A percentile compares a stretch with the other conserved stretches of the same genome.
These are phyloP conservation scores for Botryosphaeria dothidea DNA, from an alignment of 2,329 filamentous ascomycete genomes.

Conservation along the genomic window DNA sequence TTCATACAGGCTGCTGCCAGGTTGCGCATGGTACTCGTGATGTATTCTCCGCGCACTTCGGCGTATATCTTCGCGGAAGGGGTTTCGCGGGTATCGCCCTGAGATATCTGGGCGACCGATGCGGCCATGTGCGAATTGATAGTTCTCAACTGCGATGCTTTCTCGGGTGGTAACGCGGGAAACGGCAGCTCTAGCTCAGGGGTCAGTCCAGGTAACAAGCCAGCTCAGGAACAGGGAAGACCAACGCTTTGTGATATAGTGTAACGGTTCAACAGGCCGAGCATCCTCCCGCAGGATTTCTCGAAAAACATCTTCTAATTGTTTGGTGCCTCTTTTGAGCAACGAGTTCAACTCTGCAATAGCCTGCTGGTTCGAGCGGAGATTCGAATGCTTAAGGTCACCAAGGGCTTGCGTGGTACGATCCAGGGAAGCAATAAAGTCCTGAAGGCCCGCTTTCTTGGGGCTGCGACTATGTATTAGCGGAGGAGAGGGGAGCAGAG, in stretches of 20 bases:
- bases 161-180: slow-evolving; percentile 75
- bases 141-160: slow-evolving; percentile 72
- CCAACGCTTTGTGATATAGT: slow-evolving; percentile 86
- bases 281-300: slow-evolving; percentile 77
- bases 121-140: slow-evolving; percentile 75
- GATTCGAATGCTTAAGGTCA: slow-evolving; percentile 85
- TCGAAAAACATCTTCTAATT: slow-evolving; percentile 83
- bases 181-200: slow-evolving; percentile 63
- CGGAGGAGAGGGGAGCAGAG: slow-evolving; percentile 20
- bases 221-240: neutral
- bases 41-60: slow-evolving; percentile 81
- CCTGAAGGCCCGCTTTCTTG: slow-evolving; percentile 75
- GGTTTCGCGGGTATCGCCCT: slow-evolving; percentile 56
- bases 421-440: slow-evolving; percentile 87
- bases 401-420: slow-evolving; percentile 80
- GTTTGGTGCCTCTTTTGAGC: slow-evolving; percentile 74
- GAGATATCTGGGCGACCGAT: slow-evolving; percentile 52
- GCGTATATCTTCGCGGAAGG: slow-evolving; percentile 81
- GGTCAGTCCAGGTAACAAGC: slow-evolving; percentile 1
- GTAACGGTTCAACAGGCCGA: slow-evolving; percentile 76
- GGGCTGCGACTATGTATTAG: slow-evolving; percentile 53
- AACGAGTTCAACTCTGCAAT: slow-evolving; percentile 77
- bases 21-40: slow-evolving; percentile 80
- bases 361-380: slow-evolving; percentile 88
- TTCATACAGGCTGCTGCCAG: slow-evolving; percentile 79